Conservation (phyloP, 2,329 filamentous ascomycete species). For the Eurotiales sp. region DNA sequence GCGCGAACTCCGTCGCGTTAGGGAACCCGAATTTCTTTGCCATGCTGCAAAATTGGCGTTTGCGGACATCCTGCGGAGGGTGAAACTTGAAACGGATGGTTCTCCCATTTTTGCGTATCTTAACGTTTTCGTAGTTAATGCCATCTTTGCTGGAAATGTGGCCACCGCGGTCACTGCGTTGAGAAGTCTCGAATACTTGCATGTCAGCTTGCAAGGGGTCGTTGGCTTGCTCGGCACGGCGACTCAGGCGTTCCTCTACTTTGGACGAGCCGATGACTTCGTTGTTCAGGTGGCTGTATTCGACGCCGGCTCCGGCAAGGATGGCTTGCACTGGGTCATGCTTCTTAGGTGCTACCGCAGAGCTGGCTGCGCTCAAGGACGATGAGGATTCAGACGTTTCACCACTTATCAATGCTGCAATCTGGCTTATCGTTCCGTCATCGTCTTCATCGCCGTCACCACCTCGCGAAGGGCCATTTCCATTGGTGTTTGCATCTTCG, state of each 20-base stretch:
- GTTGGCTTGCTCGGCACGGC: conserved; percentile 59
- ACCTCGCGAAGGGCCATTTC: conserved; percentile 17
- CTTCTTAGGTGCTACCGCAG: conserved; percentile 40
- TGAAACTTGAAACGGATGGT: conserved; percentile 60
- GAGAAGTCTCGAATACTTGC: conserved; percentile 32
- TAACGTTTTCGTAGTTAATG: conserved; percentile 5
- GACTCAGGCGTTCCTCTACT: conserved; percentile 80
- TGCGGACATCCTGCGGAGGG: conserved; percentile 69
- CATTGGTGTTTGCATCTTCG: conserved; percentile 43
- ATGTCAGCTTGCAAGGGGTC: conserved; percentile 28
- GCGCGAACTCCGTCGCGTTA: conserved; percentile 76
- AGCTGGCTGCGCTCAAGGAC: conserved; percentile 27
- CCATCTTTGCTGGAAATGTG: not conserved
- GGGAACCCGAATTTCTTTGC: conserved; percentile 72
- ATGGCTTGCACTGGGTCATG: conserved; percentile 84
- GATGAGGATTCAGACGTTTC: conserved; percentile 23
- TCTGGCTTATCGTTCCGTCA: conserved; percentile 66
- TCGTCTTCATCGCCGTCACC: conserved; percentile 49
- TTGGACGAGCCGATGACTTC: conserved; percentile 92
- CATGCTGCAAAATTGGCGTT: conserved; percentile 88
- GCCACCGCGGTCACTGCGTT: conserved; percentile 8
- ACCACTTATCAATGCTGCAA: conserved; percentile 60
- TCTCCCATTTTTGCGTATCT: conserved; percentile 33
- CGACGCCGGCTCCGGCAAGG: conserved; percentile 78
- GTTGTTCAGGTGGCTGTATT: conserved; percentile 94